These are phyloP conservation scores for Viola odorata DNA, from an alignment of 345 rosid genomes.

Conservation along the genomic window DNA sequence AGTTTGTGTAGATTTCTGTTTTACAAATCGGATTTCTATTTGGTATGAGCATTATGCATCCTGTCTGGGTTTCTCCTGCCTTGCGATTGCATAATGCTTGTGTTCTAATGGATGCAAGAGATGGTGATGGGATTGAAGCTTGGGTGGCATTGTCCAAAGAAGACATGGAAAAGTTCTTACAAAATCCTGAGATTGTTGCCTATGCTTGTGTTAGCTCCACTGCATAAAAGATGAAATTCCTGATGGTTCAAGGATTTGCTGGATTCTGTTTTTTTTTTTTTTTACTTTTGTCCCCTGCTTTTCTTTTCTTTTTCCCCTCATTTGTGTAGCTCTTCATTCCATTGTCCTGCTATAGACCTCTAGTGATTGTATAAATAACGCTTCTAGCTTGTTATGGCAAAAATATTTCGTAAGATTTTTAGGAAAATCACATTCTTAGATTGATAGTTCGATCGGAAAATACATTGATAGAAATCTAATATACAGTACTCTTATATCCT, in stretches of 20 bases:
- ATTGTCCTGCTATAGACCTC: background rate
- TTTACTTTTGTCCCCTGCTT: too few relatives aligned
- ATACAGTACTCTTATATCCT: too few relatives aligned
- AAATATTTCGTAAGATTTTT: too few relatives aligned
- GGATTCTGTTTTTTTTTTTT: too few relatives aligned
- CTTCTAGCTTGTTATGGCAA: too few relatives aligned
- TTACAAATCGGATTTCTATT: background rate
- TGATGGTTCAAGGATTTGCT: too few relatives aligned
- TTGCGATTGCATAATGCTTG: background rate
- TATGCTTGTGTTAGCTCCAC: background rate
- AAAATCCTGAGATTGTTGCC: background rate
- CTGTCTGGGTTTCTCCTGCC: background rate
- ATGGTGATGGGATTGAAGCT: background rate
- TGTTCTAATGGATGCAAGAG: background rate
- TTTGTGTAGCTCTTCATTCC: background rate
- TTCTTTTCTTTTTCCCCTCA: background rate
- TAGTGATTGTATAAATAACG: background rate
- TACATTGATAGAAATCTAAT: too few relatives aligned
- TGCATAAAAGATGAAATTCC: slow-evolving; percentile 3
- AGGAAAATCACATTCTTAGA: too few relatives aligned
- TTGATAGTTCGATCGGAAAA: too few relatives aligned
- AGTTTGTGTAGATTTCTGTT: background rate
- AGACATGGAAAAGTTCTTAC: background rate
- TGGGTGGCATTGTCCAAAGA: background rate
- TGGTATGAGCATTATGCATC: too few relatives aligned